phyloP scores from a whole-genome alignment of 352 stramenopile species.

The Pythium brachiatum region DNA sequence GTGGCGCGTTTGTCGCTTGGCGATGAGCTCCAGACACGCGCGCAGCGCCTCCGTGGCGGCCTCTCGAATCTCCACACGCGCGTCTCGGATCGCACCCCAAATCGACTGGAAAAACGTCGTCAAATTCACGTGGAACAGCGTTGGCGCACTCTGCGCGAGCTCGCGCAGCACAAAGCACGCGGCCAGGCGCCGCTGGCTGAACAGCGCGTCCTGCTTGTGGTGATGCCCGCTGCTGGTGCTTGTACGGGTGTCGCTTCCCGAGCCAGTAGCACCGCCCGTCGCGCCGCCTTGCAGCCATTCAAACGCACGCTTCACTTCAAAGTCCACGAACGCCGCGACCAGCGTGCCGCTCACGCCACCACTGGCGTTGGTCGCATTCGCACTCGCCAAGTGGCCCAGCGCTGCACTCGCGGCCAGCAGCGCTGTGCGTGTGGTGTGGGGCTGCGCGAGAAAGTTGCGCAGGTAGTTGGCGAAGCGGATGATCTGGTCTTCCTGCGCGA shows the following conservation, averaged over 20 bases:
- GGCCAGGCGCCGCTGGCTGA: conserved; percentile 72
- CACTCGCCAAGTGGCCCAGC: conserved; percentile 81
- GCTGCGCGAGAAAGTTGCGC: conserved; percentile 81
- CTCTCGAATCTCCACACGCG: conserved; percentile 75
- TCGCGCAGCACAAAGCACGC: conserved; percentile 87
- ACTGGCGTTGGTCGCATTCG: conserved; percentile 40
- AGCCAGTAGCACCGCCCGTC: not conserved
- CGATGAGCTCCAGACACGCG: conserved; percentile 87
- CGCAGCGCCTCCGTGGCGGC: conserved; percentile 80
- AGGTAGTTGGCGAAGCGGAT: conserved; percentile 91
- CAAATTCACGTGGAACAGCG: conserved; percentile 90
- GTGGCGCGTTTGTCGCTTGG: conserved; percentile 73
- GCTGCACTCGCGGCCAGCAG: conserved; percentile 69
- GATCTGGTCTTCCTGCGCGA: conserved; percentile 85
- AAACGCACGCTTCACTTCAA: conserved; percentile 90
- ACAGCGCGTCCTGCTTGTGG: conserved; percentile 48
- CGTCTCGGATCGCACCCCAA: conserved; percentile 80
- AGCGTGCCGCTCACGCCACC: conserved; percentile 74
- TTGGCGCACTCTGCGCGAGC: conserved; percentile 83
- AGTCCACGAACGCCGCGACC: conserved; percentile 90
- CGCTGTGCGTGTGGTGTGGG: conserved; percentile 51
- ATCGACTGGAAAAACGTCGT: conserved; percentile 93
- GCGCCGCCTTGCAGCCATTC: conserved; percentile 73
- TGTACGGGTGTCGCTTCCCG: not conserved
- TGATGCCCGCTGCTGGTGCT: conserved; percentile 31